phyloP scores from a whole-genome alignment of 495 filamentous ascomycete genomes.

The Penicillium cataractarum region DNA sequence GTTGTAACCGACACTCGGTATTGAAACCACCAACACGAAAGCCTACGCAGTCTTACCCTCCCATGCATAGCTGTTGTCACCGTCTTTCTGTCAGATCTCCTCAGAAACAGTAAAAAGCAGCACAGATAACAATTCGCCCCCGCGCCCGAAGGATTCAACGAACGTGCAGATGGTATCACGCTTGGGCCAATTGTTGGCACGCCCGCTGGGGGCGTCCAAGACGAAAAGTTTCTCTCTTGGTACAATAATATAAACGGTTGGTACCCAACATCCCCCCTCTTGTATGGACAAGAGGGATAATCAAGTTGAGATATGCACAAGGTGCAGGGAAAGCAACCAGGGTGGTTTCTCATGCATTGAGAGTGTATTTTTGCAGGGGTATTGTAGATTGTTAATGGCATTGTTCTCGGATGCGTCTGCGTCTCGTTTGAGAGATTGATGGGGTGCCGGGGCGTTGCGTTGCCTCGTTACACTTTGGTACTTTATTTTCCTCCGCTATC shows the following conservation, averaged over 20 bases:
- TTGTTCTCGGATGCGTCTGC: neutral
- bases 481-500: neutral
- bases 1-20: neutral
- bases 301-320: neutral
- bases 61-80: conserved; percentile 23
- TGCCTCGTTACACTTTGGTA: neutral
- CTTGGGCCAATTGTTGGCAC: conserved; percentile 3
- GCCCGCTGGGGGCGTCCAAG: neutral
- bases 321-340: neutral
- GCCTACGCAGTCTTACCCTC: neutral
- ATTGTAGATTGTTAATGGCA: neutral
- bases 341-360: neutral
- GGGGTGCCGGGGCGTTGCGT: neutral
- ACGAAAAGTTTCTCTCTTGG: neutral
- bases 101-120: neutral
- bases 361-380: neutral
- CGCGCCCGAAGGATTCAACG: neutral
- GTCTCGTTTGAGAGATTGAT: conserved; percentile 1
- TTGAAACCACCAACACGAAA: neutral
- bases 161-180: neutral
- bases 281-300: neutral
- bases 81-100: conserved; percentile 1
- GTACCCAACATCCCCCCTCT: neutral
- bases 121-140: neutral
- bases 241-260: neutral